Conservation (phyloP, 2,329 filamentous ascomycete species). For the Botrytis fragariae region DNA sequence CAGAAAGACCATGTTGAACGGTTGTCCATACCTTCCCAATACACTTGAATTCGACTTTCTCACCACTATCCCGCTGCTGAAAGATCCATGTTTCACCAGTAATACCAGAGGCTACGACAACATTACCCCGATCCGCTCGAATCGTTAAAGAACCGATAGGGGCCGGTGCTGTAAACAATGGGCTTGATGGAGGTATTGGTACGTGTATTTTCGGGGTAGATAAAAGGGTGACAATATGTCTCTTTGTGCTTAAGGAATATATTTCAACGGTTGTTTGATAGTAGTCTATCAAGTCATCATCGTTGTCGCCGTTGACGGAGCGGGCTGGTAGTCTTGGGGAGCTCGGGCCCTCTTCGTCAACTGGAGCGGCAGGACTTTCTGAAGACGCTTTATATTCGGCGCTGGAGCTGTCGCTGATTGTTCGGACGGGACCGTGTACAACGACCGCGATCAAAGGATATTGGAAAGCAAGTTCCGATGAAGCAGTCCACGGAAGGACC, state of each 20-base stretch:
- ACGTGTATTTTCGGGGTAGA: constrained; percentile 63
- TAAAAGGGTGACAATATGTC: constrained; percentile 70
- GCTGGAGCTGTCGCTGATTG: constrained; percentile 28
- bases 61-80: constrained; percentile 41
- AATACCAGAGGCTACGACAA: constrained; percentile 73
- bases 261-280: constrained; percentile 90
- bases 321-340: constrained; percentile 42
- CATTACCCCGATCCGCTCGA: constrained; percentile 66
- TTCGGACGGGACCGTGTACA: constrained; percentile 70
- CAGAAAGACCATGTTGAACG: constrained; percentile 60
- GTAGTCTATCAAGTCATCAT: constrained; percentile 46
- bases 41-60: constrained; percentile 13
- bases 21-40: constrained; percentile 86
- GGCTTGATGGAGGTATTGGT: constrained; percentile 56
- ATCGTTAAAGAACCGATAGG: constrained; percentile 73
- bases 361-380: constrained; percentile 27
- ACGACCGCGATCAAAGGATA: constrained; percentile 77
- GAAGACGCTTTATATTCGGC: constrained; percentile 26
- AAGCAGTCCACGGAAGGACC: constrained; percentile 67
- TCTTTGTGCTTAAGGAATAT: constrained; percentile 77
- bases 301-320: constrained; percentile 37
- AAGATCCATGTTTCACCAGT: constrained; percentile 89
- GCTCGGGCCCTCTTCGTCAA: constrained; percentile 28
- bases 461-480: constrained; percentile 51
- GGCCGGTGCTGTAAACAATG: constrained; percentile 64